Percentiles rank a stretch among this genome's conserved stretches.
phyloP scores from a whole-genome alignment of 116 monocot species.

The Papilionanthe hybrid region DNA sequence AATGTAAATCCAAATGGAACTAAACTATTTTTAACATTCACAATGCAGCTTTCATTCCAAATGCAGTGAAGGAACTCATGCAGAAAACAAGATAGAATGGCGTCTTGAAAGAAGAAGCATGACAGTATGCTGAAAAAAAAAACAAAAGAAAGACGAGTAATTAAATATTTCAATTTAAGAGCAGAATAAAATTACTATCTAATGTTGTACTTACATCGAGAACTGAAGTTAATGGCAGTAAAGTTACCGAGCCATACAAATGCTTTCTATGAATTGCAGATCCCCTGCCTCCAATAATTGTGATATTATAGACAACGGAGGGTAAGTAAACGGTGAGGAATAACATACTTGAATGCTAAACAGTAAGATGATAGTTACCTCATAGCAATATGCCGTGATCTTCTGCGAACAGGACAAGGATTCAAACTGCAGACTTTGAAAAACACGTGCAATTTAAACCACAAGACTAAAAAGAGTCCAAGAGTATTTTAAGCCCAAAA shows the following conservation, averaged over 20 bases:
- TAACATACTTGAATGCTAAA: slow-evolving; percentile 2
- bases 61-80: neutral
- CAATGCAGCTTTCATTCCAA: neutral
- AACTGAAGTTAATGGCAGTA: slow-evolving; percentile 56
- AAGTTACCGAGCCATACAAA: slow-evolving; percentile 72
- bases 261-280: slow-evolving; percentile 62
- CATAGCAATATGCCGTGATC: slow-evolving; percentile 72
- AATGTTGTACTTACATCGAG: slow-evolving; percentile 57
- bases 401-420: slow-evolving; percentile 80
- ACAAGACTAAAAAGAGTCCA: neutral
- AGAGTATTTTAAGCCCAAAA: no score
- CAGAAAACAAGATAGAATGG: neutral
- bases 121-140: neutral
- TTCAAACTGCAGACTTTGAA: slow-evolving; percentile 52
- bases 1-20: neutral
- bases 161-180: neutral
- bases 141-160: neutral
- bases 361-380: slow-evolving; percentile 38
- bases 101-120: neutral
- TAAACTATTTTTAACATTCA: neutral
- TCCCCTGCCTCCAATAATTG: slow-evolving; percentile 48
- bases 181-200: neutral
- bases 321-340: neutral
- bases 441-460: neutral
- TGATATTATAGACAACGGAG: slow-evolving; percentile 7